Evolutionary conservation across 2,329 filamentous ascomycete genomes (phyloP).

Genomic region (Dryadomyces quercivorus): DNA sequence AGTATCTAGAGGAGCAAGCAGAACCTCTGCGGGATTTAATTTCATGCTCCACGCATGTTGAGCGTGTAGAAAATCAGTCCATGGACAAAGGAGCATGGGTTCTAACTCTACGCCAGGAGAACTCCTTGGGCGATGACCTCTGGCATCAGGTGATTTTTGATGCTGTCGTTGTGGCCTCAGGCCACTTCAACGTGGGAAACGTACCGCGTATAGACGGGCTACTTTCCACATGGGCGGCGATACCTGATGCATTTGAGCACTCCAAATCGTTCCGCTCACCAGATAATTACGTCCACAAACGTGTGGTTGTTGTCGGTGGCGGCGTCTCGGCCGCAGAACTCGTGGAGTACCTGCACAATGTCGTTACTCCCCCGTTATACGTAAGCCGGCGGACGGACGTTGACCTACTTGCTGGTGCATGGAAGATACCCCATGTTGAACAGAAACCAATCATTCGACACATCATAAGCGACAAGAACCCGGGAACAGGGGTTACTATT

Average conservation of each 20-base stretch:
- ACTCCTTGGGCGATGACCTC: too few relatives aligned
- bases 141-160: too few relatives aligned
- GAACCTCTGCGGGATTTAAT: neutral
- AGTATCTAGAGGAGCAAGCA: slow-evolving; percentile 2
- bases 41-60: neutral
- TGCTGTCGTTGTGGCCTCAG: slow-evolving; percentile 18
- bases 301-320: slow-evolving; percentile 43
- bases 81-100: slow-evolving; percentile 30
- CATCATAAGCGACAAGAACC: slow-evolving; percentile 26
- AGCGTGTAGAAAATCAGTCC: slow-evolving; percentile 39
- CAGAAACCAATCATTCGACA: slow-evolving; percentile 30
- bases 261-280: slow-evolving; percentile 18
- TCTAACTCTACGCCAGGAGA: slow-evolving; percentile 29
- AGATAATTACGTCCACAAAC: slow-evolving; percentile 18
- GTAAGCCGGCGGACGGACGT: slow-evolving; percentile 26
- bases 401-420: slow-evolving; percentile 32
- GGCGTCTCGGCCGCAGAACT: slow-evolving; percentile 47
- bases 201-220: slow-evolving; percentile 27
- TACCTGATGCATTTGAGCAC: slow-evolving; percentile 26
- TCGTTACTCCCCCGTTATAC: slow-evolving; percentile 32
- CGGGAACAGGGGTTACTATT: slow-evolving; percentile 20
- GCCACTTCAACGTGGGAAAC: slow-evolving; percentile 26
- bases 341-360: slow-evolving; percentile 35
- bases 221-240: slow-evolving; percentile 20
- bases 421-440: slow-evolving; percentile 36